Base-by-base conservation (phyloP, 805 yeast species). In the Starmerella kuoi region DNA sequence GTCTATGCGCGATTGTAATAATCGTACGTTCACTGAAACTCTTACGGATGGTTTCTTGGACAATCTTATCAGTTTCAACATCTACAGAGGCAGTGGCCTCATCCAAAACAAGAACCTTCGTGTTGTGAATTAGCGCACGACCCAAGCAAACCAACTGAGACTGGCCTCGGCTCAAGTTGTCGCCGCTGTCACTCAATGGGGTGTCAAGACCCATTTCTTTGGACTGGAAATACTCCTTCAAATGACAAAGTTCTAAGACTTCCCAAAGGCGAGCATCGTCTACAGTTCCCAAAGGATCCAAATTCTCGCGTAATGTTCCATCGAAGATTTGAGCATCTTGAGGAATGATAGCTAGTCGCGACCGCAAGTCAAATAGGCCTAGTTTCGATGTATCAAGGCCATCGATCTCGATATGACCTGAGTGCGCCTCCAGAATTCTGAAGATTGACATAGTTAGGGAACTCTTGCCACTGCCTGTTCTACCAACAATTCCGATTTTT, bases 391-490 rank as follows among this genome's bases (percentile, higher is more conserved):
- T 82, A 51, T 80, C 63, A n/a, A 82, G 56, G 23, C 71, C 76
- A 63, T 87, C 95, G 48, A 86, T 79, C 12, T 64, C 66, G 51
- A 86, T 80, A 23, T 64, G 59, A 15, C 93, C 93, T 15, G 60
- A 62, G 15, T 76, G 74, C 1, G 80, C 72, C 61, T 87, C 95
- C 53, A 87, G 78, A 36, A 86, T 76, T 52, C 96, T 68, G 68
- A 83, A 86, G 27, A 86, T 61, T 0, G 95, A 87, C 57, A 84
- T 64, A 0, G 94, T 80, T 54, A 86, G 68, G 2, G 94, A 77
- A 0, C 88, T 78, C 60, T 86, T 86, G 48, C 97, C 97, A 3
- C 96, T 95, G 48, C 97, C 97, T 0, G 97, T 87, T 58, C 97
- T 74, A 25, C 97, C 97, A 41, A 88, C 96, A 60, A 87, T 85